Evolutionary conservation across 2,329 filamentous ascomycete species (phyloP), one percentile per base, ranked within the genome.

Genomic region (Botrytis porri): DNA sequence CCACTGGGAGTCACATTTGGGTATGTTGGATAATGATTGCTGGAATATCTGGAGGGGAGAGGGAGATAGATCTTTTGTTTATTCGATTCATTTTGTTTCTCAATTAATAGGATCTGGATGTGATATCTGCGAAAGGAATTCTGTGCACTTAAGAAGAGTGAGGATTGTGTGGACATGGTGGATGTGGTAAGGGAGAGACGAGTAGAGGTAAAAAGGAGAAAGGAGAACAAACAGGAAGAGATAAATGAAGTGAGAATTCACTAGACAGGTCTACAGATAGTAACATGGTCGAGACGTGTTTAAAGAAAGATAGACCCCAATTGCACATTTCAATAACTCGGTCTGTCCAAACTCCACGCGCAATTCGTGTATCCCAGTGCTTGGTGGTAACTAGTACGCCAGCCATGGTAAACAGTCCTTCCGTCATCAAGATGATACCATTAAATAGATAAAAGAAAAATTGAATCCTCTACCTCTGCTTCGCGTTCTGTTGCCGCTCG

Each of bases 361-460:
- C n/a, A 59, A 59, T 4, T 32, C 0, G 32, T 37, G 12, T n/a
- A 18, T 62, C 25, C 0, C 8, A 18, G 60, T n/a, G 12, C 12
- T n/a, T 41, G 10, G 1, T 35, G 35, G 12, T 5, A 29, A 54
- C n/a, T 9, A 2, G 1, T 4, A 62, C 37, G 2, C 12, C 3
- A 4, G 16, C 2, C 10, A 35, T 0, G 25, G 20, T 2, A 4
- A 39, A 9, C 1, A n/a, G 0, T 6, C 10, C 22, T n/a, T 7
- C 6, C 2, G 1, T 2, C 0, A 18, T 9, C 1, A 18, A n/a
- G 25, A 22, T 4, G 4, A 16, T 0, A 39, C 9, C 18, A 0
- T 39, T 16, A 39, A 14, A 67, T 9, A 29, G 25, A 39, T 1
- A 39, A 4, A 32, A 57, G 32, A 51, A 67, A 67, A 35, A 14